Evolutionary conservation across 2,329 filamentous ascomycete species (phyloP).

Genomic region (Pseudonectria buxi): DNA sequence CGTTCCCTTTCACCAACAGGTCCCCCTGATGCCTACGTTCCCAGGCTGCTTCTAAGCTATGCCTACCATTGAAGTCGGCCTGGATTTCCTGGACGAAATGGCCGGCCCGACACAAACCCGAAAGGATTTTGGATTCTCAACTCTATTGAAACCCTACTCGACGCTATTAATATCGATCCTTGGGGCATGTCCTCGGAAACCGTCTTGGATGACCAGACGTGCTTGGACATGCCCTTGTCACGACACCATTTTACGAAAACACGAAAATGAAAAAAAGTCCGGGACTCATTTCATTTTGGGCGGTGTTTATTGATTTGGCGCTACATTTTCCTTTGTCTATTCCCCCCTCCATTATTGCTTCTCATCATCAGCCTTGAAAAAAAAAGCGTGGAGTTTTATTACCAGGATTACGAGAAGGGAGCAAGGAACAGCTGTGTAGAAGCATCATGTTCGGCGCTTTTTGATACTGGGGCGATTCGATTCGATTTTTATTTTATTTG

Average conservation of each 20-base stretch:
- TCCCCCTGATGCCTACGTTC: slow-evolving; percentile 44
- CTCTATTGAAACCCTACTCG: slow-evolving; percentile 13
- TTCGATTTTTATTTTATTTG: slow-evolving; percentile 4
- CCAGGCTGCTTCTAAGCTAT: slow-evolving; percentile 42
- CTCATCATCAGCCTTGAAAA: slow-evolving; percentile 1
- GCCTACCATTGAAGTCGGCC: background rate
- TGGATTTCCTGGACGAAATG: slow-evolving; percentile 13
- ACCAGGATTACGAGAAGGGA: slow-evolving; percentile 17
- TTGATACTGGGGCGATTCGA: slow-evolving; percentile 4
- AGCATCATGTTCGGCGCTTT: slow-evolving; percentile 22
- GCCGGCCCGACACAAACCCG: slow-evolving; percentile 7
- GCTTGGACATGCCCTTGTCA: slow-evolving; percentile 17
- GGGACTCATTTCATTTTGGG: slow-evolving; percentile 16
- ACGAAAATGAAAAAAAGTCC: slow-evolving; percentile 17
- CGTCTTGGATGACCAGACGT: slow-evolving; percentile 11
- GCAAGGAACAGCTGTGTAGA: slow-evolving; percentile 21
- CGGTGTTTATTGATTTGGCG: slow-evolving; percentile 14
- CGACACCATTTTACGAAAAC: slow-evolving; percentile 16
- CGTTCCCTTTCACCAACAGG: slow-evolving; percentile 46
- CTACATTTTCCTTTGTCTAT: slow-evolving; percentile 8
- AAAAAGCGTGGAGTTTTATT: slow-evolving; percentile 24
- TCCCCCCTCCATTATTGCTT: slow-evolving; percentile 6
- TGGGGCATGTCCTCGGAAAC: slow-evolving; percentile 7
- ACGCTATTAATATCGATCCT: slow-evolving; percentile 17
- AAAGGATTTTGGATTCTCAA: slow-evolving; percentile 13